Base-by-base conservation (phyloP, 371 early-diverging fungal species). In the Syncephalastrum contaminatum region DNA sequence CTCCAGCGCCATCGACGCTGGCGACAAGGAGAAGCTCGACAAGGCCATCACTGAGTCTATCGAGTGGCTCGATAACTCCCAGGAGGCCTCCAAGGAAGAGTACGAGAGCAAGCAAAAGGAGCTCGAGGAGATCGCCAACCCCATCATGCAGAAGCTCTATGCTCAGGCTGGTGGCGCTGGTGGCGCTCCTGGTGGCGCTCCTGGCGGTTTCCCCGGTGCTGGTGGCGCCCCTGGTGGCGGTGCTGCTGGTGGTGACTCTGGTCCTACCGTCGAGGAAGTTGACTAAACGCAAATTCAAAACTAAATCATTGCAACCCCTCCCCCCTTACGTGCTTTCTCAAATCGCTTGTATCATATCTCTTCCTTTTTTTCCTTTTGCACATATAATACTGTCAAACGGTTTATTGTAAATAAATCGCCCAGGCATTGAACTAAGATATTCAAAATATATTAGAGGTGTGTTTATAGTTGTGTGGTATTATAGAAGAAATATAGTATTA, bases 51-150 rank as follows among this genome's bases (percentile, higher is more conserved):
- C 92, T 63, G 93, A 94, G 61, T 74, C 92, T 63, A 88, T 91
- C 79, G 88, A 92, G 80, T 89, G 82, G 73, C 83, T 95, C 86
- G 97, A 94, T 72, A 70, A 73, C 48, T 86, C 85, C 68, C 88
- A 84, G 55, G 93, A 93, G 78, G 95, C 89, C 40, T 77, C 85
- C 74, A 94, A 91, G 84, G 93, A 93, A 70, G 95, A 93, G 82
- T 94, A 84, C 67, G 94, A 94, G 78, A 60, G 77, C 70, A 75
- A 81, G 65, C 89, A 91, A 74, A 93, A 93, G 88, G 92, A 92
- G 70, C 80, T 95, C 43, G 93, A 95, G 78, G 83, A 75, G 56
- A 66, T 88, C 51, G 90, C 92, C 64, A 92, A 92, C 87, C 95
- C 95, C 64, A 91, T 92, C 84, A 89, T 92, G 88, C 51, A 57